Evolutionary conservation across 345 rosid species (phyloP), one percentile per base, ranked within the genome.

Genomic region (Populus deltoides): DNA sequence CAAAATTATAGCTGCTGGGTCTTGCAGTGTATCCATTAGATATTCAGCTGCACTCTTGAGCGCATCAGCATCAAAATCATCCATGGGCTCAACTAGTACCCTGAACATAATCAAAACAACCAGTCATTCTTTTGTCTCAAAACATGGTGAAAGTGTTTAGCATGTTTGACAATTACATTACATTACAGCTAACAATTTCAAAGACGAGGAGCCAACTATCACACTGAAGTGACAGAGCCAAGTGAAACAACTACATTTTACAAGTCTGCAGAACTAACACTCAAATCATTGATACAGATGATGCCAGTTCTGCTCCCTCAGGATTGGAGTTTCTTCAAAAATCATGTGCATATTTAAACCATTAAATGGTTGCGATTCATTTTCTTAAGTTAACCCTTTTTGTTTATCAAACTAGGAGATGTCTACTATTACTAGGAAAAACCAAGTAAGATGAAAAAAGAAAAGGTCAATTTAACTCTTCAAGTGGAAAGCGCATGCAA

Each of bases 11-110:
- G 94, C 98, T 24, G 90, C 94, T 7, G 97, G 97, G 81, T 90
- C 97, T 85, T 90, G 88, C 72, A 93, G 81, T n/a, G 79, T 77
- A 65, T 88, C 88, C 27, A 92, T 71, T 78, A 93, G 84, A 82
- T 90, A 79, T 81, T 95, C 97, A 0, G 96, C 99, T 6, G 97
- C 98, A 74, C 83, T 91, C 86, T 89, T 95, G 31, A 95, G 86
- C 27, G 98, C 88, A 85, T 91, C 99, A 1, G 96, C 93, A 82
- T 92, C 97, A 3, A 89, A 84, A 80, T 91, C 92, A 49, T 91
- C 96, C 94, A 95, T 84, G 71, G 75, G 80, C 87, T 95, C 98
- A 57, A 95, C 98, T 1, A 95, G 84, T 15, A 95, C 96, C 84
- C 99, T 94, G 51, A 47, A 3, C 18, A 47, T 47, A 1, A 13